These are phyloP conservation scores for Heliamphora exappendiculata DNA, from an alignment of 148 eudicot genomes.

Conservation along the genomic window DNA sequence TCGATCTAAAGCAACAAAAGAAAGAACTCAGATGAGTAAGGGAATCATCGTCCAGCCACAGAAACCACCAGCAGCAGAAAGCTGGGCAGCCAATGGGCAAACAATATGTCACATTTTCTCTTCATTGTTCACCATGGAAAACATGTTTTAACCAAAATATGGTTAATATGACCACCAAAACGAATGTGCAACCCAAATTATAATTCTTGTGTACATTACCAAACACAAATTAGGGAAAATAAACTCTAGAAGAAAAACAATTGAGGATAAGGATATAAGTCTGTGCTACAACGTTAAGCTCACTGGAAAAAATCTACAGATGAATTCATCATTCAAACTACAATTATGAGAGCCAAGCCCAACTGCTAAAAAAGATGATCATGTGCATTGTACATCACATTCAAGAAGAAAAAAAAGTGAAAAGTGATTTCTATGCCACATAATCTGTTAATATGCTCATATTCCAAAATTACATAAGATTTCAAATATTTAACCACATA, in stretches of 20 bases:
- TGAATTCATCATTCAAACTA: too few relatives aligned
- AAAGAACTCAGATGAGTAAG: slow-evolving; percentile 27
- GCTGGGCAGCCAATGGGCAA: slow-evolving; percentile 18
- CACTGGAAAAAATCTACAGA: too few relatives aligned
- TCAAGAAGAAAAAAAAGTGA: neutral
- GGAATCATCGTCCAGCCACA: slow-evolving; percentile 15
- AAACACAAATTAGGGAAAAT: neutral
- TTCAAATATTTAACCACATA: too few relatives aligned
- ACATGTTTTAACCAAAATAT: neutral
- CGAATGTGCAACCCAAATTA: neutral
- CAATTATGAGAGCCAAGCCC: neutral
- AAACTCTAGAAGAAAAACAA: neutral
- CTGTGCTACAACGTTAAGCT: neutral
- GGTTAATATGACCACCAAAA: neutral
- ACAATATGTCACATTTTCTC: slow-evolving; percentile 5
- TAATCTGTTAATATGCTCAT: too few relatives aligned
- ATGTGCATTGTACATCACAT: neutral
- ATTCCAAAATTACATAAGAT: too few relatives aligned
- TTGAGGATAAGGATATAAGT: neutral
- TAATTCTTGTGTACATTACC: neutral
- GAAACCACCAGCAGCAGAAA: slow-evolving; percentile 21
- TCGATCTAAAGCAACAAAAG: neutral
- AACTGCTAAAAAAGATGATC: neutral
- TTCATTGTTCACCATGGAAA: neutral
- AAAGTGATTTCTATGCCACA: too few relatives aligned